phyloP scores from a whole-genome alignment of 192 early-diverging fungal species.

The Coemansia sp. region DNA sequence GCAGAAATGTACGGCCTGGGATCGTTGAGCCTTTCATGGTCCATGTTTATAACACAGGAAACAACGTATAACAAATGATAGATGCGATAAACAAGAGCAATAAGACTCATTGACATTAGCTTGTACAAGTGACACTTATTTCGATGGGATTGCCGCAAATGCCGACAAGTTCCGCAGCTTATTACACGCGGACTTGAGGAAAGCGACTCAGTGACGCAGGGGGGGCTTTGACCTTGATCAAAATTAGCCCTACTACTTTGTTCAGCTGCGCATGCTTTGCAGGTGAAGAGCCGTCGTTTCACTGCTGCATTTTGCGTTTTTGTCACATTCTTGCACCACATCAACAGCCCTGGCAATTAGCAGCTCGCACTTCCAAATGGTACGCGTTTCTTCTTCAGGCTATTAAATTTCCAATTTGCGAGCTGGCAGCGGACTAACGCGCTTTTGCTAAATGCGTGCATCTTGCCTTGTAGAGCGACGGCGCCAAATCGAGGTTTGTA shows the following conservation, averaged over 20 bases:
- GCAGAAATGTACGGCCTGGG: background rate
- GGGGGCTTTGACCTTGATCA: background rate
- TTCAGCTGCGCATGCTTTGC: too few species aligned
- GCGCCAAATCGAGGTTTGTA: constrained; percentile 9
- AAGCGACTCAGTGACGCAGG: background rate
- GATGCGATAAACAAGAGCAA: background rate
- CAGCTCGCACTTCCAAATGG: background rate
- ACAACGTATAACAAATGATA: background rate
- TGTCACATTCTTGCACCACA: too few species aligned
- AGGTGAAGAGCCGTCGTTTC: too few species aligned
- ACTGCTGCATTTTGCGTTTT: constrained; percentile 2
- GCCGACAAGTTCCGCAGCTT: background rate
- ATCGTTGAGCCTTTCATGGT: background rate
- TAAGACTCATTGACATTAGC: too few species aligned
- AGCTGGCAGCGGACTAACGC: background rate
- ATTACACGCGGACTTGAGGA: background rate
- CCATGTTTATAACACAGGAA: background rate
- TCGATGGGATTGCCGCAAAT: background rate
- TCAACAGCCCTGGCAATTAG: background rate
- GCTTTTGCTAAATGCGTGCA: background rate
- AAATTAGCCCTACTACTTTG: too few species aligned
- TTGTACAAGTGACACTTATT: too few species aligned
- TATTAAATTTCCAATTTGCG: background rate
- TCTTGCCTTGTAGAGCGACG: constrained; percentile 10
- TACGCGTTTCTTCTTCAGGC: background rate